Base-by-base conservation (phyloP, 2,329 filamentous ascomycete species). In the Cercospora sp. region DNA sequence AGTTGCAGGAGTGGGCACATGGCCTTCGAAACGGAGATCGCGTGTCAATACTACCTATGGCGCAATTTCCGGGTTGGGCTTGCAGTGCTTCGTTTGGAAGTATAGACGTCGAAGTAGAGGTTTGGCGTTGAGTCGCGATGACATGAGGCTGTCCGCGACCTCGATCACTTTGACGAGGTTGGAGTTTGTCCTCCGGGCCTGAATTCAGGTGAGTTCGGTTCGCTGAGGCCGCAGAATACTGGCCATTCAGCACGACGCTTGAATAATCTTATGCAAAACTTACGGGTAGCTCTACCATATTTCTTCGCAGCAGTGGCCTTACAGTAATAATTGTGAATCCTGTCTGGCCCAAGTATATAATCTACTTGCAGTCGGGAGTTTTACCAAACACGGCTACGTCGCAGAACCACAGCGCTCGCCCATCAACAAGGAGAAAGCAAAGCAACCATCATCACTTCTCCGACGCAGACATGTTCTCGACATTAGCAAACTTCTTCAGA, bases 21-120 rank as follows among this genome's bases (percentile, higher is more conserved):
- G 45, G 33, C 18, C 48, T 72, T 59, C 36, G 55, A 30, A 67
- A 67, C 16, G 70, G 70, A 30, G 68, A 72, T 57, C 31, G 53
- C 5, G 58, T 72, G 20, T 55, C 58, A 3, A 68, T 72, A 13
- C 51, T 72, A 5, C 70, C 68, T 9, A 72, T 72, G 70, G 70
- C 70, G 12, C 66, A 63, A 30, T 72, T 62, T 62, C 36, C 42
- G 2, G 66, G 66, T 5, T 72, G 70, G 70, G 42, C 53, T 5
- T 72, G 70, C 36, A 60, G 48, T 63, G 66, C 68, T 12, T 53
- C 53, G 12, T 53, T 63, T 33, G 70, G 64, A 28, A 68, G 61
- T 36, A 69, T 72, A 13, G 68, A 70, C 45, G 60, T 72, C 26
- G 68, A 72, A 36, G 65, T 72, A 23, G 70, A 72, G 48, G 63